These are phyloP conservation scores for Aquilaria sinensis DNA, from an alignment of 345 rosid genomes.

Conservation along the genomic window DNA sequence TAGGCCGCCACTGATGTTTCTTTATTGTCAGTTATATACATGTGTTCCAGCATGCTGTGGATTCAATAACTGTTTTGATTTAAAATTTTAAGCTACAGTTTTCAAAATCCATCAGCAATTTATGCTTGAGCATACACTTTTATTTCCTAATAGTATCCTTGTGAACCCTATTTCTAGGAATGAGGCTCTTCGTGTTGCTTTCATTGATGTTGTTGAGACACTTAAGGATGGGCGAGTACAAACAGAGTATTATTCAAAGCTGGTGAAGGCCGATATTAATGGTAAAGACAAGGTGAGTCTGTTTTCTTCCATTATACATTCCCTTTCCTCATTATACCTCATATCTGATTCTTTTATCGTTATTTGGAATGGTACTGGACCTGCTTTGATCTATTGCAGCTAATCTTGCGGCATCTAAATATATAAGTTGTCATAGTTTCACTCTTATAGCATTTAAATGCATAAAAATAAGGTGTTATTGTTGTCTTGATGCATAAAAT, in stretches of 20 bases:
- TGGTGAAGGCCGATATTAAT: constrained; percentile 91
- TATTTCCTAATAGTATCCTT: neutral
- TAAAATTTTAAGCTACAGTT: neutral
- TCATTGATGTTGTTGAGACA: constrained; percentile 85
- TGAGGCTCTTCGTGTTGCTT: constrained; percentile 99
- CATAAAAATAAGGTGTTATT: too few relatives aligned
- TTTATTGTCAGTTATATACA: neutral
- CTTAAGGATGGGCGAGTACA: constrained; percentile 65
- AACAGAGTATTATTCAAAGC: constrained; percentile 79
- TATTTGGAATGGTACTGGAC: too few relatives aligned
- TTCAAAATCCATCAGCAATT: neutral
- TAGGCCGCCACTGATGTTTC: neutral
- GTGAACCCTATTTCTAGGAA: constrained; percentile 43
- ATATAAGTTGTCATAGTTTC: too few relatives aligned
- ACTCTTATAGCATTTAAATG: too few relatives aligned
- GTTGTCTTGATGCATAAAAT: too few relatives aligned
- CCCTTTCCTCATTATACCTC: too few relatives aligned
- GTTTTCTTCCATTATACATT: neutral
- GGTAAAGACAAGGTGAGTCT: constrained; percentile 87
- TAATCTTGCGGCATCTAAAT: too few relatives aligned
- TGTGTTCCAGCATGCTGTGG: constrained; percentile 2
- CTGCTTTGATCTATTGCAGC: too few relatives aligned
- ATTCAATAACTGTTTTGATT: neutral
- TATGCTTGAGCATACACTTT: neutral
- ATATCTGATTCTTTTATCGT: too few relatives aligned